Evolutionary conservation across 2,329 filamentous ascomycete species (phyloP), one percentile per base, ranked within the genome.

Genomic region (Drechslerella coelobrocha): DNA sequence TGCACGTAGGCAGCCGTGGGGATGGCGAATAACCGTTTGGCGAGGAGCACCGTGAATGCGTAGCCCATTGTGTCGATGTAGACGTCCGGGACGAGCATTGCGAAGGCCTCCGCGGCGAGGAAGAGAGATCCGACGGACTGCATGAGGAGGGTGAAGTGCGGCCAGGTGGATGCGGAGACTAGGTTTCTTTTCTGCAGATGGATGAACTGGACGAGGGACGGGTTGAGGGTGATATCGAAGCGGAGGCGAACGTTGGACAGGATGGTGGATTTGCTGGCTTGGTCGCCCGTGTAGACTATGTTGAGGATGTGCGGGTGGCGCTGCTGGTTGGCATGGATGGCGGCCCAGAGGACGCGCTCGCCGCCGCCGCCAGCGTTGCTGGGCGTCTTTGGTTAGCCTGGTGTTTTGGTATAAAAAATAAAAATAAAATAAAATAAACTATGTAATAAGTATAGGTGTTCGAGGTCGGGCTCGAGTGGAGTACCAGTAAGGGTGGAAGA

Each of bases 31-130:
- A 97, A 82, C 73, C 89, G 84, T 77, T 92, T 94, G 79, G 84
- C 89, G 2, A 97, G 83, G 7, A 90, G 91, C 9, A 96, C 84
- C 0, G 90, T 85, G 78, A 97, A 99, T 24, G 93, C 92, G 77
- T 97, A 99, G 72, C 94, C 94, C 92, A 99, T 97, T 1, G 94
- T 99, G 77, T 99, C 94, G 75, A 99, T 84, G 78, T 97, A 96
- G 56, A 97, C 85, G 78, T 99, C 94, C 0, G 94, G 94, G 0
- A 93, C 90, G 1, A 97, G 83, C 1, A 97, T 85, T n/a, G 86
- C 88, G 78, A 99, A 94, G 9, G 93, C 93, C 77, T 99, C 93
- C 83, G 91, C 94, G 24, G 90, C 92, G 59, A 99, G 83, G 26
- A 96, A 78, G 48, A 99, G 77, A 4, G 92, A 97, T 43, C 94